Evolutionary conservation across 2,329 filamentous ascomycete species (phyloP), one percentile per base, ranked within the genome.

Genomic region (Stromatinia cepivora): DNA sequence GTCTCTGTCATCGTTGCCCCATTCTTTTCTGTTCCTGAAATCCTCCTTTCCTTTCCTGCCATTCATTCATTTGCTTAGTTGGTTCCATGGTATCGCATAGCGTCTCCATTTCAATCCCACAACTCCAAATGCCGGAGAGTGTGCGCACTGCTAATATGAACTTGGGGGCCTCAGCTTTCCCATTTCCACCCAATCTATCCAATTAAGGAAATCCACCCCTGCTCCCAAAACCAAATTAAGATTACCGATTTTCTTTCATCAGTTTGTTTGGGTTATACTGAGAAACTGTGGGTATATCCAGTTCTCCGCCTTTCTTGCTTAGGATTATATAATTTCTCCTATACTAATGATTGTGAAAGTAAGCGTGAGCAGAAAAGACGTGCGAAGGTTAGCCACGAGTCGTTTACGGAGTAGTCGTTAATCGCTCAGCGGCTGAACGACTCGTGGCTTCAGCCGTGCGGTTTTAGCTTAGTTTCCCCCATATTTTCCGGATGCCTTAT

Each of bases 11-110:
- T 63, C 61, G 22, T 64, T 17, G 61, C 61, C 46, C 61, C 61
- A 28, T 64, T 39, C 31, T 39, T 64, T 52, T 4, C 20, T 39
- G 31, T 39, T 15, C 36, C 9, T 42, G n/a, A 52, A 28, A 64
- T 64, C 28, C 61, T 52, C 46, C 61, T 52, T 64, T 64, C 46
- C 61, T 52, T 64, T 61, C 58, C 17, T 61, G 58, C 48, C 34
- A 28, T 52, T 39, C 46, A 52, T 36, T 39, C 34, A 64, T 39
- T 52, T 53, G 34, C 46, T 52, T 20, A 36, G 15, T 34, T 64
- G 20, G 22, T 25, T 52, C n/a, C 4, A 64, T 52, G 34, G 61
- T 34, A 50, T 50, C 10, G 31, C 13, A 39, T 39, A 50, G 59
- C 28, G 28, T 39, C 45, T 31, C 28, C 45, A 50, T 63, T 50